Base-by-base conservation (phyloP, 768 basidiomycete genomes). In the Gautieria morchelliformis region DNA sequence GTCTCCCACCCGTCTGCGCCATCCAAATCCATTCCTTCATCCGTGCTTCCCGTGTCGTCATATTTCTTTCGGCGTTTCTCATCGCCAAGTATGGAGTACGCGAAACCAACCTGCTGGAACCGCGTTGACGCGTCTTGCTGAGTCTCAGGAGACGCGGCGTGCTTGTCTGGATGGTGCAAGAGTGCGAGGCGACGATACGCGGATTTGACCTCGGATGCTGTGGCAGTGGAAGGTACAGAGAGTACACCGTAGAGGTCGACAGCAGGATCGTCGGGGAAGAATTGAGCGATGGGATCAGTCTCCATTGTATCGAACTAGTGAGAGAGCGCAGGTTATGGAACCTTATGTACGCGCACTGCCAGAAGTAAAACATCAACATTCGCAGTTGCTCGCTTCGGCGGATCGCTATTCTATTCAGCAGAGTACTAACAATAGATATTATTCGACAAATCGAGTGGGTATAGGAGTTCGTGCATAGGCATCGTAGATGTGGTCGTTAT, bases 41-140 rank as follows among this genome's bases (percentile, higher is more conserved):
- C 83, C 9, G 93, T 96, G 62, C 80, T 80, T 17, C 96, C 96
- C 0, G 88, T 95, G 55, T 70, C 71, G 64, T 98, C 93, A 63
- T 97, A 99, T 59, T 82, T 75, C 65, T 80, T 75, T 66, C 85
- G 80, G 62, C 85, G 71, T 65, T 80, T 83, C 58, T 82, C 82
- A 63, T 98, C 93, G 54, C 84, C 78, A 30, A 98, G 75, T 0
- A 98, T 84, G 1, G 90, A 78, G 70, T 96, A 99, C 10, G 95
- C 91, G 65, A 94, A 97, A 0, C 95, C 92, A 62, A 98, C 80
- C 65, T 93, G 91, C 63, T 93, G 91, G 67, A 97, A 95, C 69
- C 86, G 86, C 61, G 70, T 75, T n/a, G 80, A 82, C 64, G 87
- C 84, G 61, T 81, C 78, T 68, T 83, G 85, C 24, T 80, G 80